phyloP scores from a whole-genome alignment of 2,329 filamentous ascomycete species.

The Moelleriella libera region DNA sequence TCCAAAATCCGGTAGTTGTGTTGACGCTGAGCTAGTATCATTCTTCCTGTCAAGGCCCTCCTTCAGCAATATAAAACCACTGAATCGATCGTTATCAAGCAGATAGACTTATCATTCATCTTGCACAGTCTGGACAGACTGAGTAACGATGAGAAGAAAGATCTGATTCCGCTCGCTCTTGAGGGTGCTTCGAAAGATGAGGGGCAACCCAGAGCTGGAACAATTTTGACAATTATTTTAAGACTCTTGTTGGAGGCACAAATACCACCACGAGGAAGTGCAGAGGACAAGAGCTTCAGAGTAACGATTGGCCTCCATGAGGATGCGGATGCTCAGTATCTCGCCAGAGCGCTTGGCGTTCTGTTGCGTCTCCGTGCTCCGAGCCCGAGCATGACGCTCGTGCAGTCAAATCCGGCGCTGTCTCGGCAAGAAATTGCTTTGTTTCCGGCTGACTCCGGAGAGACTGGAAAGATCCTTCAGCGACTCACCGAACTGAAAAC shows the following conservation, averaged over 20 bases:
- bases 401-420: conserved; percentile 18
- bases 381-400: conserved; percentile 16
- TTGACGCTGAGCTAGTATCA: conserved; percentile 31
- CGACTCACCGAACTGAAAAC: conserved; percentile 31
- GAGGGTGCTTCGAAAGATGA: conserved; percentile 17
- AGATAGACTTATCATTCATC: conserved; percentile 81
- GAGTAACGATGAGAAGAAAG: conserved; percentile 46
- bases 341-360: conserved; percentile 64
- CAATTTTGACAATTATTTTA: conserved; percentile 72
- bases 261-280: conserved; percentile 63
- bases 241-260: conserved; percentile 57
- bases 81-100: conserved; percentile 60
- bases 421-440: conserved; percentile 14
- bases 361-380: conserved; percentile 38
- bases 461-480: conserved; percentile 44
- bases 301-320: conserved; percentile 51
- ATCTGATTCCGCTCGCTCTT: conserved; percentile 47
- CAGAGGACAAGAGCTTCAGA: conserved; percentile 60
- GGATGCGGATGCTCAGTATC: conserved; percentile 53
- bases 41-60: conserved; percentile 72
- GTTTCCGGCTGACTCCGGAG: conserved; percentile 25
- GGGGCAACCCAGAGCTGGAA: conserved; percentile 23
- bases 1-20: conserved; percentile 2
- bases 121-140: conserved; percentile 57
- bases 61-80: conserved; percentile 79